phyloP scores from a whole-genome alignment of 768 basidiomycete species.

The Lentinula boryana region DNA sequence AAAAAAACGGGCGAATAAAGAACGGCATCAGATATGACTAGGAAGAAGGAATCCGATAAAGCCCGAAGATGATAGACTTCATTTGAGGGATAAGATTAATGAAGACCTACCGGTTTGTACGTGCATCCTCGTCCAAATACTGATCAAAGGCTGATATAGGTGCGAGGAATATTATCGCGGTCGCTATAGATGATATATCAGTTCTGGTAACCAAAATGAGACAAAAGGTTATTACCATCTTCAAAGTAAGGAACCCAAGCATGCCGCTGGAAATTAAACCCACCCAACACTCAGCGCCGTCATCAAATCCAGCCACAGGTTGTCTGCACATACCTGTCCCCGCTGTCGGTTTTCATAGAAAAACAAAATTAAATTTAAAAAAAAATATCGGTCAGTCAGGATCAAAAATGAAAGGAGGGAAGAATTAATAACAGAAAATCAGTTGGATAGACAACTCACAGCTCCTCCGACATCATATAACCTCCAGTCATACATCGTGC shows the following conservation, averaged over 20 bases:
- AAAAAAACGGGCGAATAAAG: background rate
- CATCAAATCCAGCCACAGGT: constrained; percentile 5
- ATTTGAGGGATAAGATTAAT: background rate
- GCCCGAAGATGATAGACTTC: no score
- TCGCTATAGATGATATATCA: constrained; percentile 36
- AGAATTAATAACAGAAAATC: constrained; percentile 3
- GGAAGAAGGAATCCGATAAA: no score
- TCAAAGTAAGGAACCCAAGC: constrained; percentile 86
- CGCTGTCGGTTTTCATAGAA: constrained; percentile 28
- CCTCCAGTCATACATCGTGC: constrained; percentile 65
- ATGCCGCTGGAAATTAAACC: constrained; percentile 45
- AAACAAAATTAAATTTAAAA: constrained; percentile 1
- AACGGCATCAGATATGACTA: background rate
- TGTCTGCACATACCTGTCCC: constrained; percentile 40
- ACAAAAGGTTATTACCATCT: constrained; percentile 44
- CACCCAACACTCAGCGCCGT: constrained; percentile 8
- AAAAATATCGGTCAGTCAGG: background rate
- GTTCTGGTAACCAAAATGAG: constrained; percentile 1
- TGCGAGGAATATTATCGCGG: constrained; percentile 82
- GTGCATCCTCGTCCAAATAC: constrained; percentile 80
- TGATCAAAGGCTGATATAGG: constrained; percentile 87
- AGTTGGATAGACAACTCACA: constrained; percentile 34
- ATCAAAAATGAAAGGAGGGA: background rate
- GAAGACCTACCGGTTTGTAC: constrained; percentile 47
- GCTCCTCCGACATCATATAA: constrained; percentile 84